Base-by-base conservation (phyloP, 805 yeast genomes). In the Ogataea methylovora region DNA sequence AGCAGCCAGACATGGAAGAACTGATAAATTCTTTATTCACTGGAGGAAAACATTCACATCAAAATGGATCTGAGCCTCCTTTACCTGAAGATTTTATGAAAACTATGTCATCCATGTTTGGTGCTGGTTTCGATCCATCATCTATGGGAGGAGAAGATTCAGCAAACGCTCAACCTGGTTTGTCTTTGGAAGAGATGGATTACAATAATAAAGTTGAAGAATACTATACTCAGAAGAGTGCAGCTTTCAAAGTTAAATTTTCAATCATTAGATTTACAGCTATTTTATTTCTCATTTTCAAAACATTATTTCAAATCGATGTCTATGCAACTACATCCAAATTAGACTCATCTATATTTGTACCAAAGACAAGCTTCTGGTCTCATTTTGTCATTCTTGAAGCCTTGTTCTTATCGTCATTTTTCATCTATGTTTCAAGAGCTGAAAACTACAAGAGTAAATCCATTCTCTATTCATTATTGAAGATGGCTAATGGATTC, bases 81-180 rank as follows among this genome's bases (percentile, higher is more conserved):
- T 30, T 44, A n/a, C 55, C 54, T 17, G 48, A 49, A 14, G 57
- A 55, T 30, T 48, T 54, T 30, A 50, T 54, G 56, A 52, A 51
- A 20, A 45, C 49, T 3, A 43, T 54, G 51, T 43, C 52, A 1
- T 44, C 56, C 3, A 32, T 53, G 13, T 29, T 54, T 15, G 35
- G 42, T 21, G 35, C 42, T 26, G 32, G 23, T 24, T 19, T 20
- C 9, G 32, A 16, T 7, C 22, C 27, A 30, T 22, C 33, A 4
- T 17, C 11, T 8, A 13, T 30, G 15, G 39, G 32, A 20, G 35
- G 23, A 13, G 9, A 26, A 14, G 21, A 12, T 18, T 9, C 12
- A 7, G 15, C 5, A 17, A 30, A 26, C 10, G 18, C 30, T 11
- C 9, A 34, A 27, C 24, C 29, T 13, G 18, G 14, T 6, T 32